Conservation (phyloP, 495 filamentous ascomycete genomes). For the Podospora australis region DNA sequence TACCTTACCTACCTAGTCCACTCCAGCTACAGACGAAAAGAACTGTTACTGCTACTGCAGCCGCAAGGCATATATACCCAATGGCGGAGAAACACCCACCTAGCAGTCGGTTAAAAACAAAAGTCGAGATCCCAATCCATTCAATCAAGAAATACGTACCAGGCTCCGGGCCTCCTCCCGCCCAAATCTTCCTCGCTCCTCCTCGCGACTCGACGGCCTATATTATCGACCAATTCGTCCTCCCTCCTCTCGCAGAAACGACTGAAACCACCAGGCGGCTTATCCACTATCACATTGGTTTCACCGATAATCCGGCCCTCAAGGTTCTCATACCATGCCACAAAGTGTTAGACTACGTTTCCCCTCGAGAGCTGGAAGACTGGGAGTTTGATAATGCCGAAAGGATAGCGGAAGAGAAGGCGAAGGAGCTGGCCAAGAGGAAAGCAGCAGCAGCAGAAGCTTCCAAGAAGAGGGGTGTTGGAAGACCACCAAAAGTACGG, state of each 20-base stretch:
- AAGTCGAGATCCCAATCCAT: conserved; percentile 31
- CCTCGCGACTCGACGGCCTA: conserved; percentile 38
- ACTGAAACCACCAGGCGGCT: conserved; percentile 23
- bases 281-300: conserved; percentile 38
- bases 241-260: conserved; percentile 22
- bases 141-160: conserved; percentile 29
- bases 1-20: too few relatives aligned
- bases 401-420: conserved; percentile 24
- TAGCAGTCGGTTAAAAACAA: conserved; percentile 8
- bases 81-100: conserved; percentile 8
- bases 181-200: conserved; percentile 30
- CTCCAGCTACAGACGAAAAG: too few relatives aligned
- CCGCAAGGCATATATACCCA: not conserved
- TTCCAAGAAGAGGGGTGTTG: conserved; percentile 1
- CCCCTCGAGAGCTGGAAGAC: conserved; percentile 37
- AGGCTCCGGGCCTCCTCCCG: conserved; percentile 33
- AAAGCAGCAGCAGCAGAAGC: conserved; percentile 1
- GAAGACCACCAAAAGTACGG: conserved; percentile 9
- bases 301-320: conserved; percentile 36
- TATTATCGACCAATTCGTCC: conserved; percentile 39
- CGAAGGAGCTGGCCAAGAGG: not conserved
- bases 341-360: conserved; percentile 39
- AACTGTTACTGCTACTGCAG: too few relatives aligned
- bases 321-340: conserved; percentile 31
- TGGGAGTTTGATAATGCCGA: conserved; percentile 34